These are phyloP conservation scores for Aaosphaeria arxii DNA, from an alignment of 2,329 filamentous ascomycete genomes.

Conservation along the genomic window DNA sequence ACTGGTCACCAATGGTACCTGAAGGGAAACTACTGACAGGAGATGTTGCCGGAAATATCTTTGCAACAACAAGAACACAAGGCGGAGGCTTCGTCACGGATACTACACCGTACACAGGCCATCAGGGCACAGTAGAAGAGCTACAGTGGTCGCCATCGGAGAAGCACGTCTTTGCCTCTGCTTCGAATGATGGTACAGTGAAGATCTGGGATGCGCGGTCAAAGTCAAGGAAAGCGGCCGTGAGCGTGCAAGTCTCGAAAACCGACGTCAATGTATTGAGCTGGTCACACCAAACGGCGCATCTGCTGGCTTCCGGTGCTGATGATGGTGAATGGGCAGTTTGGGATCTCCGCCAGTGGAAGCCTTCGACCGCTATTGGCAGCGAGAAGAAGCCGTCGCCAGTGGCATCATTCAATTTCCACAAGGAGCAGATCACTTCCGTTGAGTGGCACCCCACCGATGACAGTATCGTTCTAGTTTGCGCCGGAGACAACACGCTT, in stretches of 20 bases:
- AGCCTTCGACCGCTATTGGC: constrained; percentile 56
- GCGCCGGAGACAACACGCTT: constrained; percentile 87
- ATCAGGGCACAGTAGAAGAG: constrained; percentile 85
- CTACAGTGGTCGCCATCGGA: constrained; percentile 96
- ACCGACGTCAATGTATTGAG: constrained; percentile 95
- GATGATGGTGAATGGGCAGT: constrained; percentile 94
- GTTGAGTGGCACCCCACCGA: constrained; percentile 98
- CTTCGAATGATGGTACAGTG: constrained; percentile 88
- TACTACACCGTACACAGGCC: constrained; percentile 76
- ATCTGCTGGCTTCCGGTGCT: constrained; percentile 86
- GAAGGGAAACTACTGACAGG: constrained; percentile 86
- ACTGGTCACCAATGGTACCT: constrained; percentile 84
- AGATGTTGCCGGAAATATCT: constrained; percentile 88
- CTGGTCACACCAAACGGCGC: constrained; percentile 85
- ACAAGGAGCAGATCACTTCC: constrained; percentile 93
- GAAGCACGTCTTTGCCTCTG: constrained; percentile 89
- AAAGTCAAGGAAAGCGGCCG: constrained; percentile 83
- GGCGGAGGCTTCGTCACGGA: constrained; percentile 89
- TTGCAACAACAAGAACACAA: constrained; percentile 79
- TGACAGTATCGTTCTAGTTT: constrained; percentile 91
- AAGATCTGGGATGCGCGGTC: constrained; percentile 94
- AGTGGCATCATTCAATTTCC: constrained; percentile 91
- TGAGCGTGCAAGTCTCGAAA: constrained; percentile 79
- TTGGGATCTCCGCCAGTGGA: constrained; percentile 96
- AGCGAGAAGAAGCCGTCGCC: constrained; percentile 61